Conservation (phyloP, 2,329 filamentous ascomycete genomes). For the Lachnellula hyalina region DNA sequence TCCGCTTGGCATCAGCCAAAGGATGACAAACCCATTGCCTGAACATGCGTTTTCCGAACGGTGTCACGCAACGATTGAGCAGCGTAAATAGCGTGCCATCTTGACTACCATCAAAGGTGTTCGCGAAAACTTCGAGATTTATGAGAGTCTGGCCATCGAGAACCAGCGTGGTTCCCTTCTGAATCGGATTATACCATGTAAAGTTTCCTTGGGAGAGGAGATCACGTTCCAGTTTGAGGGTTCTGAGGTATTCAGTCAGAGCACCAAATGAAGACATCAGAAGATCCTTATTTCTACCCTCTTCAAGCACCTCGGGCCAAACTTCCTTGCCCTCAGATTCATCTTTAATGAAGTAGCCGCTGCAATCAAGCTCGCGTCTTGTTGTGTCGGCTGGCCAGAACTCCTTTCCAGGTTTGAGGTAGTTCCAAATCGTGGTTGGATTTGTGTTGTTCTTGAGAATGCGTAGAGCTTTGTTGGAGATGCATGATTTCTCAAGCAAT, state of each 20-base stretch:
- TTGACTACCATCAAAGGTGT: constrained; percentile 77
- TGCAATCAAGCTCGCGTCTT: constrained; percentile 71
- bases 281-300: constrained; percentile 71
- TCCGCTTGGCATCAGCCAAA: constrained; percentile 75
- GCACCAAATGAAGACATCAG: constrained; percentile 90
- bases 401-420: constrained; percentile 78
- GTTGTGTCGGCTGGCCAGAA: constrained; percentile 87
- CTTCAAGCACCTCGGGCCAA: constrained; percentile 72
- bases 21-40: constrained; percentile 98
- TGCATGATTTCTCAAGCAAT: constrained; percentile 76
- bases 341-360: constrained; percentile 68
- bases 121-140: constrained; percentile 96
- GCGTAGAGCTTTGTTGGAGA: constrained; percentile 83
- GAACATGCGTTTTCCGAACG: constrained; percentile 93
- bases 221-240: constrained; percentile 83
- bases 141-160: constrained; percentile 94
- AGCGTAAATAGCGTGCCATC: constrained; percentile 88
- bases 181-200: constrained; percentile 84
- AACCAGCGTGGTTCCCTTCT: constrained; percentile 80
- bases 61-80: constrained; percentile 90
- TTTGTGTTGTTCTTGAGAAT: constrained; percentile 95
- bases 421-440: constrained; percentile 92
- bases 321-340: constrained; percentile 46
- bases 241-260: constrained; percentile 77
- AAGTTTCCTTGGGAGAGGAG: constrained; percentile 89